These are phyloP conservation scores for Hypholoma sublateritium DNA, from an alignment of 768 basidiomycete genomes.

Conservation along the genomic window DNA sequence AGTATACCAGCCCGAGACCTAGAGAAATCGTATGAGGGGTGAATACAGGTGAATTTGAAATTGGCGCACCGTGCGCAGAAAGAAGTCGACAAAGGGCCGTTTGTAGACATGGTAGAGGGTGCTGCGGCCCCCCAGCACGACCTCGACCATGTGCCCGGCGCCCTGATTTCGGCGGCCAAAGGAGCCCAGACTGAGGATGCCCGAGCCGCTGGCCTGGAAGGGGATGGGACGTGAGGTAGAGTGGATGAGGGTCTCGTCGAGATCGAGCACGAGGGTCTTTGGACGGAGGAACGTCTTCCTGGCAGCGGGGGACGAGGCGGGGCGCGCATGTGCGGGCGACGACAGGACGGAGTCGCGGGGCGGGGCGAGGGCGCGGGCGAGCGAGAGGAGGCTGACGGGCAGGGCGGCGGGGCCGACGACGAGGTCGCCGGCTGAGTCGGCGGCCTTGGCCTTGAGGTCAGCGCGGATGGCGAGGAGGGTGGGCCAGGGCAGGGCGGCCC, in stretches of 20 bases:
- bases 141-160: slow-evolving; percentile 88
- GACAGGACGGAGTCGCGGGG: slow-evolving; percentile 16
- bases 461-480: slow-evolving; percentile 11
- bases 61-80: slow-evolving; percentile 29
- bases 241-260: slow-evolving; percentile 98
- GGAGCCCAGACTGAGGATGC: slow-evolving; percentile 59
- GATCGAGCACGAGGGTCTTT: slow-evolving; percentile 95
- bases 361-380: slow-evolving; percentile 6
- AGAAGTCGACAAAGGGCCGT: slow-evolving; percentile 90
- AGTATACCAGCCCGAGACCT: slow-evolving; percentile 99
- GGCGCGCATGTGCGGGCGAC: slow-evolving; percentile 31
- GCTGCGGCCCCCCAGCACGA: slow-evolving; percentile 82
- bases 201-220: slow-evolving; percentile 48
- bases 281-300: slow-evolving; percentile 76
- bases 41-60: neutral
- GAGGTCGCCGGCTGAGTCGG: slow-evolving; percentile 10
- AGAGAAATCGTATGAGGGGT: slow-evolving; percentile 7
- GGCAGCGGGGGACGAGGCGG: slow-evolving; percentile 40
- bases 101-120: slow-evolving; percentile 99
- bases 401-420: neutral
- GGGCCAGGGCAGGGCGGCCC: slow-evolving; percentile 43
- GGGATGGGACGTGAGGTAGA: slow-evolving; percentile 84
- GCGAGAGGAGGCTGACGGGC: neutral
- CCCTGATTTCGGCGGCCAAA: slow-evolving; percentile 60
- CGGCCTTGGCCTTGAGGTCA: slow-evolving; percentile 17